Evolutionary conservation across 2,329 filamentous ascomycete genomes (phyloP), one percentile per base, ranked within the genome.

Genomic region (Microcyclospora tardicrescens): DNA sequence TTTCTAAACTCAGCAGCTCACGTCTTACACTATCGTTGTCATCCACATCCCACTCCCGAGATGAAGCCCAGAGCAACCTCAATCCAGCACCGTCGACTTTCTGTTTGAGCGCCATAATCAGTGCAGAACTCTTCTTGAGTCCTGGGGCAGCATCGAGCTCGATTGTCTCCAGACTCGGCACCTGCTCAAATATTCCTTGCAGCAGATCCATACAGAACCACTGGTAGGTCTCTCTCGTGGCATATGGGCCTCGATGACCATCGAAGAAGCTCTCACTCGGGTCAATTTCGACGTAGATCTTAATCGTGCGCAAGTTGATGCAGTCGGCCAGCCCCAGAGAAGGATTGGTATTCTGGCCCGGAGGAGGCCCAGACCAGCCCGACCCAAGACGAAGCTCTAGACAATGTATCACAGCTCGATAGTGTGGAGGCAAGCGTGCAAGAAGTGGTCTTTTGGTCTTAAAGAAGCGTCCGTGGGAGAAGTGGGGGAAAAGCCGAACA

Each of bases 381-480:
- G 81, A 81, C 0, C 82, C 82, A 0, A 87, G 65, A 2, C 81
- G 73, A 38, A 87, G 60, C 58, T 87, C 77, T 2, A 87, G 61
- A 0, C 72, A 72, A 1, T 70, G 77, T 33, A 87, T 66, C 34
- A 63, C 69, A 12, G 64, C 62, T 28, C 79, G 72, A 55, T 81
- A 78, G 24, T 62, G 64, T 0, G 72, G 60, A 14, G 75, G 74
- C 39, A 87, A 60, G 13, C 81, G 75, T 5, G 77, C 71, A 19
- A 87, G 66, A 0, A 87, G 65, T 1, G 81, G 81, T 48, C 74
- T 75, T 61, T 83, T 83, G 24, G 76, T 77, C 61, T 84, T 80
- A 64, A 82, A 82, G 60, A 79, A 77, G 30, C 71, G 68, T 33
- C 76, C 76, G 5, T 72, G 65, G 2, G 71, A 76, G 12, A 78